phyloP scores from a whole-genome alignment of 768 basidiomycete genomes.

The Scleroderma citrinum region DNA sequence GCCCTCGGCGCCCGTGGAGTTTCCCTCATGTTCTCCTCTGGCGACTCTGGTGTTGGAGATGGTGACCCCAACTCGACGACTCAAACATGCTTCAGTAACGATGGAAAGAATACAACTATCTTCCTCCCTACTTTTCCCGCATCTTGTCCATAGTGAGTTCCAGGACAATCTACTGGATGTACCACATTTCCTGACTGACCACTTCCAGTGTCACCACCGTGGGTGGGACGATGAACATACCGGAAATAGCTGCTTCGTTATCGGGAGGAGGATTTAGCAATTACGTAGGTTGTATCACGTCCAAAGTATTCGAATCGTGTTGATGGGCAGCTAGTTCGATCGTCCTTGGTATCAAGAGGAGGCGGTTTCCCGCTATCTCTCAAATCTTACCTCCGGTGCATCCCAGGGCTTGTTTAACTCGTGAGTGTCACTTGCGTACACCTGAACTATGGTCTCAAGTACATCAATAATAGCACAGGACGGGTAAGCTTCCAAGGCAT shows the following conservation, averaged over 20 bases:
- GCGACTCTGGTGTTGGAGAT: constrained; percentile 68
- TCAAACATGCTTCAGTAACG: constrained; percentile 53
- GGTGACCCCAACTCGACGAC: constrained; percentile 45
- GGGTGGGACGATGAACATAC: constrained; percentile 55
- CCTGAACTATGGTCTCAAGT: neutral
- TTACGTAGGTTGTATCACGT: constrained; percentile 36
- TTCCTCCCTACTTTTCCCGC: constrained; percentile 64
- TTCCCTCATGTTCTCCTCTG: constrained; percentile 59
- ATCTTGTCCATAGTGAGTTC: constrained; percentile 46
- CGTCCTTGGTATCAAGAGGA: constrained; percentile 50
- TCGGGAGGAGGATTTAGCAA: constrained; percentile 75
- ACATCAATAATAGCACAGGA: constrained; percentile 34
- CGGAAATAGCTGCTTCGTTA: constrained; percentile 55
- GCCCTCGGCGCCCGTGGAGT: constrained; percentile 63
- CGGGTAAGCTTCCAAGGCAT: constrained; percentile 35
- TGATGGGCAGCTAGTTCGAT: constrained; percentile 33
- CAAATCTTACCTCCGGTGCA: constrained; percentile 38
- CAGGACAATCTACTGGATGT: neutral
- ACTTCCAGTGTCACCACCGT: constrained; percentile 61
- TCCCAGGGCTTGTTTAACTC: constrained; percentile 58
- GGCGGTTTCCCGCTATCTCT: constrained; percentile 41
- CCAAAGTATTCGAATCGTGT: neutral
- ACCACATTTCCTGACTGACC: neutral
- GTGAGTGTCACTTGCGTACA: constrained; percentile 29
- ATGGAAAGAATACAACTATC: constrained; percentile 44